Conservation (phyloP, 768 basidiomycete species). For the Rickenella mellea region DNA sequence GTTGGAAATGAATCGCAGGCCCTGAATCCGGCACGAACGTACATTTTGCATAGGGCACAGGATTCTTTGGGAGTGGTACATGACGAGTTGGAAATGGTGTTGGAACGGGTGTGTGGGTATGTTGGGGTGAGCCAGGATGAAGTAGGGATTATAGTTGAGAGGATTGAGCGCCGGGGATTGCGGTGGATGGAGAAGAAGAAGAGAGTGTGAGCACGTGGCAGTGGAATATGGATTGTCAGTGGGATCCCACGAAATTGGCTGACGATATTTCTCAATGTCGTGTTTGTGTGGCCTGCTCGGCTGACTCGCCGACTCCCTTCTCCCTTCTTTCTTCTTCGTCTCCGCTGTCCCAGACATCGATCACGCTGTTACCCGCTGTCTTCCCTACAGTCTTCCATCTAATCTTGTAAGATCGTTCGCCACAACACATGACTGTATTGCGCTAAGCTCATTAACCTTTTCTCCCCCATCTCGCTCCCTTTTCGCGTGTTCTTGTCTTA, state of each 20-base stretch:
- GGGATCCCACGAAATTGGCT: background rate
- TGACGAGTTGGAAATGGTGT: constrained; percentile 37
- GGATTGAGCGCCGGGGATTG: constrained; percentile 54
- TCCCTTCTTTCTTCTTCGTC: too few species aligned
- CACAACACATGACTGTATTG: too few species aligned
- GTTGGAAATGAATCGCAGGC: too few species aligned
- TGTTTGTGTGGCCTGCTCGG: too few species aligned
- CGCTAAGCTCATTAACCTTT: constrained; percentile 12
- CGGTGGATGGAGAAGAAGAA: constrained; percentile 17
- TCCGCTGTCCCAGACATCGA: background rate
- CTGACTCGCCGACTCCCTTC: too few species aligned
- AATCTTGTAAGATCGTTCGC: constrained; percentile 18
- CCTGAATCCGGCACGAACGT: constrained; percentile 46
- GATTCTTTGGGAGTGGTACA: constrained; percentile 57
- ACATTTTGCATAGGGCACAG: constrained; percentile 55
- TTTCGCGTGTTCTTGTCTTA: constrained; percentile 13
- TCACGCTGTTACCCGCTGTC: background rate
- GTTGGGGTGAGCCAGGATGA: constrained; percentile 44
- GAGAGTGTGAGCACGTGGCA: constrained; percentile 7
- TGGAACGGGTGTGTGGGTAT: constrained; percentile 43
- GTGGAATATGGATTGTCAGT: background rate
- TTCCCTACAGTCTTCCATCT: constrained; percentile 3
- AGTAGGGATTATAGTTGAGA: constrained; percentile 47
- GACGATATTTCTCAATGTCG: background rate
- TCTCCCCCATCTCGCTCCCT: constrained; percentile 2